A percentile compares a stretch with the other conserved stretches of the same genome.
Evolutionary conservation across 352 stramenopile species (phyloP).

Genomic region (Pythium pyrilobum): DNA sequence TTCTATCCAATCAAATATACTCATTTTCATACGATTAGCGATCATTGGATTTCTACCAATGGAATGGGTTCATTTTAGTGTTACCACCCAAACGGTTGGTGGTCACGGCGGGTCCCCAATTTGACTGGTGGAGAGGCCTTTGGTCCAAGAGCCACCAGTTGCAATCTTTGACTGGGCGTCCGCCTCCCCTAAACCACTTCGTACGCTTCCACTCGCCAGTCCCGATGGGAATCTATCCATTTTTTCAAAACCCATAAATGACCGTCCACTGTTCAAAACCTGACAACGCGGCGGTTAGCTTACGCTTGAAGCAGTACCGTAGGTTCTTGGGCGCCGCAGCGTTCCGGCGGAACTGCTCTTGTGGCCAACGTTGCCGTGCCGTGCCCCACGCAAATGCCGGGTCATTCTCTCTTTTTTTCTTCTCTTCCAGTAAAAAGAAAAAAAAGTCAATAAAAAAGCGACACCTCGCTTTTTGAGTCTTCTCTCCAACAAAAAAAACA

Average conservation of each 20-base stretch:
- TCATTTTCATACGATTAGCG: too few species aligned
- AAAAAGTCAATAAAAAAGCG: conserved; percentile 70
- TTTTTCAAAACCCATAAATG: conserved; percentile 17
- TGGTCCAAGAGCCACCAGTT: conserved; percentile 6
- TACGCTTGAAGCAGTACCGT: conserved; percentile 1
- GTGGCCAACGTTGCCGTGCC: conserved; percentile 16
- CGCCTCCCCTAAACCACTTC: conserved; percentile 12
- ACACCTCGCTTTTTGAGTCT: conserved; percentile 29
- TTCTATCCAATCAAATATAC: too few species aligned
- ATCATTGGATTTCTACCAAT: conserved; percentile 8
- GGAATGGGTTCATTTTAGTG: not conserved
- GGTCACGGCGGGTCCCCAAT: conserved; percentile 10
- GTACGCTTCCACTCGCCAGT: conserved; percentile 9
- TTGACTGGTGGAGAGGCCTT: conserved; percentile 23
- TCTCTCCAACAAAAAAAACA: conserved; percentile 25
- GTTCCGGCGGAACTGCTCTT: too few species aligned
- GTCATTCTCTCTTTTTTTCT: conserved; percentile 84
- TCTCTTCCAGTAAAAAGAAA: conserved; percentile 87
- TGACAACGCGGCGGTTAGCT: conserved; percentile 13
- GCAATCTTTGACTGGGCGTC: conserved; percentile 14
- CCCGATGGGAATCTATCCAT: conserved; percentile 12
- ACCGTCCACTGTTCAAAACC: not conserved
- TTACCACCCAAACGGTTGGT: conserved; percentile 17
- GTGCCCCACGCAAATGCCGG: conserved; percentile 1
- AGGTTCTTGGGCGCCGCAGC: not conserved